Evolutionary conservation across 1,284 basidiomycete genomes (phyloP).

Genomic region (Coriolopsis trogii): DNA sequence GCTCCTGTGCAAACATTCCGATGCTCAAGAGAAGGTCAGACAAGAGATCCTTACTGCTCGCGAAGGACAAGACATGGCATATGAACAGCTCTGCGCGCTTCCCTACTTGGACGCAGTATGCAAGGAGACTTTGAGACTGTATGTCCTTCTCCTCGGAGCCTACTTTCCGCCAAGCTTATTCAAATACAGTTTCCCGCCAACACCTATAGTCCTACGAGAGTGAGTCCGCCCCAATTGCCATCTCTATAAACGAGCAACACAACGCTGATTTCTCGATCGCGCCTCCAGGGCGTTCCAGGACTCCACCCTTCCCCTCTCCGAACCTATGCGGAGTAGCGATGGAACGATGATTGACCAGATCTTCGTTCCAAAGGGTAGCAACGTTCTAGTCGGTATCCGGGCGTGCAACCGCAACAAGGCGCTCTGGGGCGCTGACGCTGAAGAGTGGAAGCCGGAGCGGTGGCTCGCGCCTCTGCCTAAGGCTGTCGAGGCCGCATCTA

Average conservation of each 20-base stretch:
- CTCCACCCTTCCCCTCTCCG: constrained; percentile 27
- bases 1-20: constrained; percentile 27
- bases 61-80: constrained; percentile 28
- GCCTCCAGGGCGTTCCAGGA: constrained; percentile 26
- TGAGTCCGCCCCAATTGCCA: no score
- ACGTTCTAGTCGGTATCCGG: constrained; percentile 29
- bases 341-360: constrained; percentile 43
- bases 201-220: constrained; percentile 13
- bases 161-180: background rate
- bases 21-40: constrained; percentile 26
- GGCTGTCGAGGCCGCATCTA: constrained; percentile 16
- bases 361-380: constrained; percentile 43
- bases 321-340: constrained; percentile 22
- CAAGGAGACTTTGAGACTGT: constrained; percentile 37
- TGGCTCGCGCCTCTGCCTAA: constrained; percentile 30
- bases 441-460: constrained; percentile 34
- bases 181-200: constrained; percentile 12
- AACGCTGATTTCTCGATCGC: background rate
- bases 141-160: background rate
- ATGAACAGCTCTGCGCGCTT: constrained; percentile 34
- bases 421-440: constrained; percentile 34
- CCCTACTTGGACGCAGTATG: constrained; percentile 39
- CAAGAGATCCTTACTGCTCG: constrained; percentile 29
- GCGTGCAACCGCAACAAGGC: constrained; percentile 32
- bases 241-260: no score